A percentile compares a stretch with the other conserved stretches of the same genome.
Evolutionary conservation across 1,284 basidiomycete genomes (phyloP).

Genomic region (Moesziomyces sp.): DNA sequence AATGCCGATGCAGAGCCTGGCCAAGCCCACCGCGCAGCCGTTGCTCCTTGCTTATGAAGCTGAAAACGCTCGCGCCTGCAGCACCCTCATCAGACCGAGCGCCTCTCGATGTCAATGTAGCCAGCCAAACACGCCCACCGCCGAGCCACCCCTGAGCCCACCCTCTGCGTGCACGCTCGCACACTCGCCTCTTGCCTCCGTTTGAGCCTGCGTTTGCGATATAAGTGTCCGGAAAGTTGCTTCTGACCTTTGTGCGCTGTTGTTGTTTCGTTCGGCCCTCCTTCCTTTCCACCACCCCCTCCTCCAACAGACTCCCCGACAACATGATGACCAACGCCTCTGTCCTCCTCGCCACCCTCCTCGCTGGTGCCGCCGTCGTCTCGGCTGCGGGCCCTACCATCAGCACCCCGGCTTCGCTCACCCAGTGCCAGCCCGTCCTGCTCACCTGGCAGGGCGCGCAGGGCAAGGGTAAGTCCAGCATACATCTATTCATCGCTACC

Average conservation of each 20-base stretch:
- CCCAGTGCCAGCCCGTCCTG: constrained; percentile 51
- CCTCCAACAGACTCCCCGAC: constrained; percentile 5
- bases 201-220: neutral
- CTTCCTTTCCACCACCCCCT: constrained; percentile 14
- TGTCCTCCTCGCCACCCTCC: constrained; percentile 33
- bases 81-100: neutral
- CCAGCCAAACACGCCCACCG: neutral
- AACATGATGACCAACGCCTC: constrained; percentile 33
- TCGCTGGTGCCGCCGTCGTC: constrained; percentile 23
- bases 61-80: neutral
- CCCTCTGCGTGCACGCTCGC: no score
- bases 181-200: neutral
- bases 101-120: neutral
- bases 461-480: constrained; percentile 33
- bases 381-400: constrained; percentile 25
- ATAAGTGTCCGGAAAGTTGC: neutral
- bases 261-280: neutral
- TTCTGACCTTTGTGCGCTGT: no score
- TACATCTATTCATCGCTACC: neutral
- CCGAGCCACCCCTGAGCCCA: neutral
- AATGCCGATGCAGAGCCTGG: constrained; percentile 3
- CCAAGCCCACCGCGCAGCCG: neutral
- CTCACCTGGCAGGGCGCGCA: constrained; percentile 44
- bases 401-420: constrained; percentile 49
- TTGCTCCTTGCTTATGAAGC: neutral